Evolutionary conservation across 768 basidiomycete species (phyloP).

Genomic region (Lepiota brunneoincarnata): DNA sequence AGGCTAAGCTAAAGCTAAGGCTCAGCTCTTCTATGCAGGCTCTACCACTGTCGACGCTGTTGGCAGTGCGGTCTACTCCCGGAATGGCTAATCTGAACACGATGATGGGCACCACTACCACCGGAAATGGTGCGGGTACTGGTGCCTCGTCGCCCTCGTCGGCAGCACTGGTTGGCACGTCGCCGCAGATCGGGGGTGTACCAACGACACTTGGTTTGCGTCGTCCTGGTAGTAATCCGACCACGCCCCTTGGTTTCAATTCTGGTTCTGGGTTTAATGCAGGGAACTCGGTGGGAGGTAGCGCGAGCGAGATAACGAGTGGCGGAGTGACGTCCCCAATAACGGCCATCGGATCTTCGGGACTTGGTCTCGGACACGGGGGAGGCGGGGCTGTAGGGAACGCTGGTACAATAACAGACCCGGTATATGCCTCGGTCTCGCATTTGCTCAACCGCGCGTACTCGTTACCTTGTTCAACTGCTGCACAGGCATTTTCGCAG

Average conservation of each 20-base stretch:
- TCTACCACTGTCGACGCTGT: background rate
- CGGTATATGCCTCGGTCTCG: slow-evolving; percentile 59
- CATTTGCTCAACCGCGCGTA: slow-evolving; percentile 67
- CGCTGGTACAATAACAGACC: slow-evolving; percentile 26
- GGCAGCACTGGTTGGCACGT: background rate
- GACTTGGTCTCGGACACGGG: background rate
- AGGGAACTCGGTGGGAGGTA: too few relatives aligned
- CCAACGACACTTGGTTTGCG: background rate
- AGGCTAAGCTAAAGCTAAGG: background rate
- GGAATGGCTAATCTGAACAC: background rate
- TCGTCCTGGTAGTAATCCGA: too few relatives aligned
- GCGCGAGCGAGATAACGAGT: too few relatives aligned
- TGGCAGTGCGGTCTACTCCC: too few relatives aligned
- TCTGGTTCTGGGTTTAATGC: too few relatives aligned
- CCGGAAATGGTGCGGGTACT: background rate
- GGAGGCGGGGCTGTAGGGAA: background rate
- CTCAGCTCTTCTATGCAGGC: slow-evolving; percentile 14
- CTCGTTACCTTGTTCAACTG: slow-evolving; percentile 73
- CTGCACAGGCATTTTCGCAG: slow-evolving; percentile 71
- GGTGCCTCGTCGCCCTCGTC: background rate
- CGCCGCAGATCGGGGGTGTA: background rate
- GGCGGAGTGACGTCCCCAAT: background rate
- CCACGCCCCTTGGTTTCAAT: too few relatives aligned
- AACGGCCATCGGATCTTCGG: background rate
- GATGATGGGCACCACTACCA: slow-evolving; percentile 6